A percentile compares a stretch with the other conserved stretches of the same genome.
These are phyloP conservation scores for Thozetella sp. DNA, from an alignment of 495 filamentous ascomycete genomes.

Conservation along the genomic window DNA sequence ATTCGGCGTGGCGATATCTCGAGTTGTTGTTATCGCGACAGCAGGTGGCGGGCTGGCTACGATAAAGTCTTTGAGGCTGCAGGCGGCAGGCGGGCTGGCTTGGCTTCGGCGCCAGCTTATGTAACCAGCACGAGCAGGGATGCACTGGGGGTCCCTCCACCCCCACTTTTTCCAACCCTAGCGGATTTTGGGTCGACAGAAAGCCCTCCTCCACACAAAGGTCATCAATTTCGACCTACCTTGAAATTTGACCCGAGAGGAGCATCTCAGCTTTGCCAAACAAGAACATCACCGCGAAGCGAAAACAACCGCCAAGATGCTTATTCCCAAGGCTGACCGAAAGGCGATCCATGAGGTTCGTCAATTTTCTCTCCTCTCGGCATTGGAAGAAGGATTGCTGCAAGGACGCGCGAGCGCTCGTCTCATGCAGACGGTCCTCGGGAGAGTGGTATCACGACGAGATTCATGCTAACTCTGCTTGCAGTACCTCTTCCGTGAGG, in stretches of 20 bases:
- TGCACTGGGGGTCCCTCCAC: neutral
- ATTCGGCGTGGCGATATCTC: neutral
- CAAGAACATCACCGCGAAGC: constrained; percentile 43
- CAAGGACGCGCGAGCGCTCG: neutral
- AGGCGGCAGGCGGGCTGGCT: too few relatives aligned
- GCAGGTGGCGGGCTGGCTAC: neutral
- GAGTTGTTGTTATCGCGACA: neutral
- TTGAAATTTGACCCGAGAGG: constrained; percentile 30
- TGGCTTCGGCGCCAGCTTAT: neutral
- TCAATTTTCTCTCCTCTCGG: constrained; percentile 8
- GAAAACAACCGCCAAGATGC: constrained; percentile 65
- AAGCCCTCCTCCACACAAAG: constrained; percentile 3
- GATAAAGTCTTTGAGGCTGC: neutral
- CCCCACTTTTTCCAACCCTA: constrained; percentile 3
- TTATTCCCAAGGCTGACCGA: constrained; percentile 99
- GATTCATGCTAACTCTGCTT: constrained; percentile 33
- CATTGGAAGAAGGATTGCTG: neutral
- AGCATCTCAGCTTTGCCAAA: constrained; percentile 11
- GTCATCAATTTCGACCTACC: constrained; percentile 7
- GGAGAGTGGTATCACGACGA: neutral
- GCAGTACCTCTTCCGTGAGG: constrained; percentile 99
- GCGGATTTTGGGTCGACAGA: constrained; percentile 1
- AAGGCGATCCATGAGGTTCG: constrained; percentile 94
- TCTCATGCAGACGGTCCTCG: neutral
- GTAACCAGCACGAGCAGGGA: neutral